These are phyloP conservation scores for Melastoma malabathricum DNA, from an alignment of 345 rosid genomes.

Conservation along the genomic window DNA sequence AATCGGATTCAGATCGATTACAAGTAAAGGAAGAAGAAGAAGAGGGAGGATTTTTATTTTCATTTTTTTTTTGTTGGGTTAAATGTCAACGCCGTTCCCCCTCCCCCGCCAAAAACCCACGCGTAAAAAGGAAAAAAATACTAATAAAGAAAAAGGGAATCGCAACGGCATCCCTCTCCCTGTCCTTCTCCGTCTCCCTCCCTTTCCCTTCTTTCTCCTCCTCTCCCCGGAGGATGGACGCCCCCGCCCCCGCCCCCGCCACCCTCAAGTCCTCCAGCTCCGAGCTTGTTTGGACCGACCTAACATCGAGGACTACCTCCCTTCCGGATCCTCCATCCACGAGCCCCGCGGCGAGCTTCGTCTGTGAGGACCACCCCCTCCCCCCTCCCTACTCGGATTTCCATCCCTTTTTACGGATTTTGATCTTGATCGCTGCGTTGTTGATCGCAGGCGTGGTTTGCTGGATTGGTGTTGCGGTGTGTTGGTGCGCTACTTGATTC, in stretches of 20 bases:
- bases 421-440: background rate
- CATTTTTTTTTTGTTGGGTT: too few species aligned
- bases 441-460: conserved; percentile 53
- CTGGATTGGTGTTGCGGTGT: conserved; percentile 95
- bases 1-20: too few species aligned
- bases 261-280: conserved; percentile 49
- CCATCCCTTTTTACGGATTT: background rate
- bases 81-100: too few species aligned
- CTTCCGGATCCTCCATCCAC: conserved; percentile 72
- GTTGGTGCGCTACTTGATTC: conserved; percentile 60
- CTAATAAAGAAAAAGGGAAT: too few species aligned
- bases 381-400: background rate
- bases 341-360: conserved; percentile 83
- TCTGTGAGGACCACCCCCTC: conserved; percentile 26
- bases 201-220: background rate
- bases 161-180: background rate
- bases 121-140: too few species aligned
- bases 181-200: conserved; percentile 4
- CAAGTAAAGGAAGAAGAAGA: too few species aligned
- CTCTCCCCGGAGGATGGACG: background rate
- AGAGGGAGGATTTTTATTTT: too few species aligned
- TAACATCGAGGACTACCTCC: conserved; percentile 92
- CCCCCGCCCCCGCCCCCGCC: background rate
- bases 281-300: conserved; percentile 74
- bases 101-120: too few species aligned